A percentile compares a stretch with the other conserved stretches of the same genome.
Conservation (phyloP, 2,329 filamentous ascomycete genomes). For the Botrytis porri region DNA sequence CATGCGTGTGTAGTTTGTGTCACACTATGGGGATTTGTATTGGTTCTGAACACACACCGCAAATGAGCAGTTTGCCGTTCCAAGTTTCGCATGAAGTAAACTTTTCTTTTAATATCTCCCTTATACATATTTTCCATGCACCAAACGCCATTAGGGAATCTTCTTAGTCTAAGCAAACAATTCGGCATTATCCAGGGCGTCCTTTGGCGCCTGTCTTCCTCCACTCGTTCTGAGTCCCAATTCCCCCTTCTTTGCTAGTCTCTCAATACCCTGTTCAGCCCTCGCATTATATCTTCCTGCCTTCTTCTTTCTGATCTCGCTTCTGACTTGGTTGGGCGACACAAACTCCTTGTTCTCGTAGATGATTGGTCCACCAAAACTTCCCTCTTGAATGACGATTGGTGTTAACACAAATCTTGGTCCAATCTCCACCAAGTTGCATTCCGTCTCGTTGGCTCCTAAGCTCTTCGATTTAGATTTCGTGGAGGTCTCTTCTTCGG, state of each 20-base stretch:
- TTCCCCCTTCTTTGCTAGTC: conserved; percentile 69
- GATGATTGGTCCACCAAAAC: conserved; percentile 92
- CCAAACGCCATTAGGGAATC: conserved; percentile 20
- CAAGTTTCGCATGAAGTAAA: not conserved
- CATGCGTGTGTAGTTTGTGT: not conserved
- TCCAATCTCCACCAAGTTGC: conserved; percentile 88
- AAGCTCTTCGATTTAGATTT: conserved; percentile 45
- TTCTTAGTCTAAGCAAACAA: conserved; percentile 61
- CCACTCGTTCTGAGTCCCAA: conserved; percentile 71
- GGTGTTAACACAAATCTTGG: conserved; percentile 90
- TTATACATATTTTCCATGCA: conserved; percentile 17
- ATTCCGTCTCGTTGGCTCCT: conserved; percentile 61
- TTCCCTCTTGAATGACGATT: conserved; percentile 91
- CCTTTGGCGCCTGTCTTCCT: conserved; percentile 58
- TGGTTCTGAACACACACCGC: not conserved
- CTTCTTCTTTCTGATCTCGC: conserved; percentile 74
- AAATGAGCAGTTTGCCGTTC: not conserved
- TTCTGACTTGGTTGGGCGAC: conserved; percentile 87
- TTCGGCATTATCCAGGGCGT: conserved; percentile 72
- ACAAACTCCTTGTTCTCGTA: conserved; percentile 99
- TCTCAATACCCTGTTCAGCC: conserved; percentile 70
- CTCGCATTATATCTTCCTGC: conserved; percentile 75
- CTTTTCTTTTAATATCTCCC: not conserved
- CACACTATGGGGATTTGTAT: not conserved
- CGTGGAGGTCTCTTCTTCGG: conserved; percentile 38